These are phyloP conservation scores for Aspergillus niger DNA, from an alignment of 2,329 filamentous ascomycete species.

Conservation along the genomic window DNA sequence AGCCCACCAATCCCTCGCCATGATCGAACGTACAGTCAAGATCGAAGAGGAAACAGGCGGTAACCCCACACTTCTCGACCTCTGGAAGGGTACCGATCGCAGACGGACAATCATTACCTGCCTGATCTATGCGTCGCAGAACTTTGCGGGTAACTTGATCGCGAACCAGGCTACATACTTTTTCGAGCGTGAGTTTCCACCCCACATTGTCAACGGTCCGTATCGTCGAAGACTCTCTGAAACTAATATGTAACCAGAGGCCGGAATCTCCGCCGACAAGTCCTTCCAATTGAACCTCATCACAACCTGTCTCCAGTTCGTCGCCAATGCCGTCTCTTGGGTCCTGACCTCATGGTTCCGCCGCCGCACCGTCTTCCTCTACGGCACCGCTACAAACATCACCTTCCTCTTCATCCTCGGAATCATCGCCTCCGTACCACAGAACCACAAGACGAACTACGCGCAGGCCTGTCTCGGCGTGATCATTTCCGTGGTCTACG, in stretches of 20 bases:
- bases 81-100: slow-evolving; percentile 36
- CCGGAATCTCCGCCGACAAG: slow-evolving; percentile 27
- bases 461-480: slow-evolving; percentile 43
- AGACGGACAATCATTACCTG: slow-evolving; percentile 37
- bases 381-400: slow-evolving; percentile 38
- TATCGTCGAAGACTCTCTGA: not conserved
- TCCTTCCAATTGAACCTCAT: slow-evolving; percentile 35
- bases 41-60: slow-evolving; percentile 32
- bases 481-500: slow-evolving; percentile 45
- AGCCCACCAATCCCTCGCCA: slow-evolving; percentile 27
- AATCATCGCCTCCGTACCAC: slow-evolving; percentile 37
- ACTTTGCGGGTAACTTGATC: slow-evolving; percentile 64
- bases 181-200: slow-evolving; percentile 45
- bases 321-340: slow-evolving; percentile 42
- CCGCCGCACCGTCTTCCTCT: slow-evolving; percentile 46
- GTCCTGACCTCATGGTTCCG: slow-evolving; percentile 42
- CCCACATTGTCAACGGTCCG: not conserved
- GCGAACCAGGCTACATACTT: slow-evolving; percentile 66
- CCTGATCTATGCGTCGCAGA: slow-evolving; percentile 36
- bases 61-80: slow-evolving; percentile 31
- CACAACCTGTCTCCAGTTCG: slow-evolving; percentile 34
- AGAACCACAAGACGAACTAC: slow-evolving; percentile 39
- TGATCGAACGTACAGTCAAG: slow-evolving; percentile 38
- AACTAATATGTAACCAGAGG: slow-evolving; percentile 25
- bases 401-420: slow-evolving; percentile 41